Evolutionary conservation across 192 early-diverging fungal species (phyloP).

Genomic region (Entrophospora sp.): DNA sequence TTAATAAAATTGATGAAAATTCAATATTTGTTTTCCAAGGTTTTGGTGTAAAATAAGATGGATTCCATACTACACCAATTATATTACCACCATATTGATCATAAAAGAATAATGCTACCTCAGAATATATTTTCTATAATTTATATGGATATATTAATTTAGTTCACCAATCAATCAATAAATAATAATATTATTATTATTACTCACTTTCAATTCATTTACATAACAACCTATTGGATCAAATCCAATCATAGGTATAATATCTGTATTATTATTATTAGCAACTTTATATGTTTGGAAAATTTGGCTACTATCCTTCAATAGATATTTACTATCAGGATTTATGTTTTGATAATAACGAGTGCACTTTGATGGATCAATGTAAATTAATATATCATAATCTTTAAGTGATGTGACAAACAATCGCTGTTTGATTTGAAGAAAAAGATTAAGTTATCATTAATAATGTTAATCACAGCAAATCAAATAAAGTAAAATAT

Average conservation of each 20-base stretch:
- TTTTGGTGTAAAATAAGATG: slow-evolving; percentile 36
- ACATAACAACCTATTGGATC: slow-evolving; percentile 67
- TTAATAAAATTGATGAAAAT: slow-evolving; percentile 32
- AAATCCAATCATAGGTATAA: slow-evolving; percentile 50
- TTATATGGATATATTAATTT: neutral
- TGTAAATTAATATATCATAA: slow-evolving; percentile 68
- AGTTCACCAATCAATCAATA: neutral
- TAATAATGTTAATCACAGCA: neutral
- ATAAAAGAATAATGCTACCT: slow-evolving; percentile 61
- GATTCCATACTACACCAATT: slow-evolving; percentile 65
- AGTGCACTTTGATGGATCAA: slow-evolving; percentile 49
- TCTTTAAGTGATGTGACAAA: slow-evolving; percentile 75
- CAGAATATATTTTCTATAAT: slow-evolving; percentile 42
- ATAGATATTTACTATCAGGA: slow-evolving; percentile 5
- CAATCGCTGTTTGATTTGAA: slow-evolving; percentile 48
- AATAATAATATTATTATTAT: neutral
- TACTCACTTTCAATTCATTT: slow-evolving; percentile 51
- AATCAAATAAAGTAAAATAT: neutral
- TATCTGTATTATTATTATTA: neutral
- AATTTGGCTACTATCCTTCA: neutral
- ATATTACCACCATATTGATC: slow-evolving; percentile 65
- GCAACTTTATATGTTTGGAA: too few relatives aligned
- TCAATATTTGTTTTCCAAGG: slow-evolving; percentile 57
- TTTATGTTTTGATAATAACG: slow-evolving; percentile 48
- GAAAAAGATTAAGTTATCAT: slow-evolving; percentile 20